Base-by-base conservation (phyloP, 345 rosid species). In the Populus simonii region DNA sequence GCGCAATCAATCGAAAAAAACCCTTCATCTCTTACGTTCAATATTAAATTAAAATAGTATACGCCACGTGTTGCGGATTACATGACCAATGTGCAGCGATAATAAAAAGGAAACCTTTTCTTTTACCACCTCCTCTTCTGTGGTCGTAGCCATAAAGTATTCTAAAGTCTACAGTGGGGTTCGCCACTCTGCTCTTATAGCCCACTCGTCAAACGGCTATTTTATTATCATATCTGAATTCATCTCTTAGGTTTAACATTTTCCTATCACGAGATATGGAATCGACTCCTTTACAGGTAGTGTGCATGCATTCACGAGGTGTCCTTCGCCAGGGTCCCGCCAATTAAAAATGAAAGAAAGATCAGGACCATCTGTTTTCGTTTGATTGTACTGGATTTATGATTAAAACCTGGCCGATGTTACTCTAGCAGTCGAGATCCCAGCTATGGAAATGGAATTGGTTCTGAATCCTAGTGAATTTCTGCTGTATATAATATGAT, bases 151-250 rank as follows among this genome's bases (percentile, higher is more conserved):
- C 0, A 2, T 41, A 47, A 47, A 47, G 51, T 0, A 15, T 15
- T 13, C 17, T 15, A 47, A 47, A 47, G 51, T 47, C 51, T 47
- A 47, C 6, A 47, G 29, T 29, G 13, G 68, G 33, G 36, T 5
- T 25, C 67, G 9, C 31, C 31, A 6, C 29, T 7, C 25, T 62
- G 5, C 13, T 31, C 20, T 33, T 18, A 0, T 41, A 41, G 70
- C 62, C 74, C 76, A 36, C 76, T 31, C 35, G 76, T 61, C 55
- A 39, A 73, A 62, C 76, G 57, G 76, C 69, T 62, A 62, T 47
- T 17, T 62, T 15, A 47, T 47, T 47, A 47, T 61, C 76, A 38
- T 53, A 7, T 25, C 1, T 61, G 4, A 39, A 39, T 23, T 62
- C 62, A 23, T 41, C 36, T 2, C 75, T 3, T 31, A 31, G 33